Conservation (phyloP, 257 asterid species). For the Echites panduratus region DNA sequence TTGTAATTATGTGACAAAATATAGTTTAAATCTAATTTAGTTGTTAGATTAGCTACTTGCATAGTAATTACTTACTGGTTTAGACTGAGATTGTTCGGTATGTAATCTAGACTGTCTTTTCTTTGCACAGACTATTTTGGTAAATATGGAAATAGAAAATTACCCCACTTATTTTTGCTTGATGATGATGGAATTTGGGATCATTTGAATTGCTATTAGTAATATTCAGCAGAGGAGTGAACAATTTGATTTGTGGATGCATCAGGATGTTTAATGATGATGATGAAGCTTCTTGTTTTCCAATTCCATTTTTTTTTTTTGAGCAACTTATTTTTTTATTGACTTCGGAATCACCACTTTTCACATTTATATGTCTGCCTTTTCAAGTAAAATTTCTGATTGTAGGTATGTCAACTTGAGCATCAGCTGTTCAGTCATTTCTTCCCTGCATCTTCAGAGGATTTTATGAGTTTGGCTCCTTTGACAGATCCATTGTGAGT, state of each 20-base stretch:
- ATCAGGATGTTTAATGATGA: background rate
- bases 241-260: background rate
- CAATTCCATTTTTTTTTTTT: background rate
- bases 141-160: background rate
- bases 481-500: conserved; percentile 88
- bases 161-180: background rate
- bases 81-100: background rate
- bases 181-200: background rate
- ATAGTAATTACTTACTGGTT: background rate
- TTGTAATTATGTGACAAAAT: background rate
- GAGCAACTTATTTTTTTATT: background rate
- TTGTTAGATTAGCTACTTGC: background rate
- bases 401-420: conserved; percentile 94
- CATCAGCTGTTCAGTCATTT: conserved; percentile 88
- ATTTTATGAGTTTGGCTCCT: conserved; percentile 88
- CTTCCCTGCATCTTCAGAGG: conserved; percentile 97
- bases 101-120: background rate
- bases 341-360: background rate
- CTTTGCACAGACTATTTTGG: background rate
- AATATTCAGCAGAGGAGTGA: background rate
- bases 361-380: background rate
- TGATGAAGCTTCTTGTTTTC: background rate
- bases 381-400: conserved; percentile 8
- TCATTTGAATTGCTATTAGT: background rate
- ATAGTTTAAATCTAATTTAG: background rate